Evolutionary conservation across 2,329 filamentous ascomycete species (phyloP), one percentile per base, ranked within the genome.

Genomic region (Diaporthe batatas): DNA sequence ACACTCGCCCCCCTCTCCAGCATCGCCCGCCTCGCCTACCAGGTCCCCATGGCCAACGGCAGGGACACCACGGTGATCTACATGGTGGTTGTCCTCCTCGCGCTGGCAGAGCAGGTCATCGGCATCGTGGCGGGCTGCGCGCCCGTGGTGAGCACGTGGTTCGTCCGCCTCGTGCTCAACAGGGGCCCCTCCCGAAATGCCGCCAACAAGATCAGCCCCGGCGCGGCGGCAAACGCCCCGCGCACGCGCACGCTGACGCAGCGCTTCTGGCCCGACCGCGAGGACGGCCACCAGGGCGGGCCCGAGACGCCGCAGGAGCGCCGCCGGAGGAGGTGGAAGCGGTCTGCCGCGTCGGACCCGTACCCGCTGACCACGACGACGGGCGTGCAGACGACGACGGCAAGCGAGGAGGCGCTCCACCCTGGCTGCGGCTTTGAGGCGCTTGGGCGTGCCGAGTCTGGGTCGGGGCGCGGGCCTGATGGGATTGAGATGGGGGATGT

Each of bases 1-100:
- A 75, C 79, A 23, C 72, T 81, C 67, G 77, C 78, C n/a, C 75
- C 77, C 0, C 39, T 79, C 12, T 75, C 76, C 47, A 78, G 78
- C 70, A 71, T 79, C 16, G 75, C 77, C 23, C 74, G 78, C 6
- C 78, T 79, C 0, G 75, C 59, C 0, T 79, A 78, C 36, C 77
- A 78, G 44, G 72, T 78, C 1, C 73, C 73, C 12, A 59, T 70
- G 39, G 75, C 72, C 32, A 47, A 76, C 6, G 72, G 72, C 32
- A 14, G 42, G 8, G 75, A 79, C 55, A 77, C 71, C 62, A 79
- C 77, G 2, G 76, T 78, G 32, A 75, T 78, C 36, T 79, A 78
- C 67, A 70, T 75, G 8, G 76, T 77, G 8, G 75, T 78, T 2
- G 32, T 75, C 14, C 62, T 78, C 10, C 76, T 78, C n/a, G 77